phyloP scores from a whole-genome alignment of 2,329 filamentous ascomycete species.

The Ophiostoma sp. region DNA sequence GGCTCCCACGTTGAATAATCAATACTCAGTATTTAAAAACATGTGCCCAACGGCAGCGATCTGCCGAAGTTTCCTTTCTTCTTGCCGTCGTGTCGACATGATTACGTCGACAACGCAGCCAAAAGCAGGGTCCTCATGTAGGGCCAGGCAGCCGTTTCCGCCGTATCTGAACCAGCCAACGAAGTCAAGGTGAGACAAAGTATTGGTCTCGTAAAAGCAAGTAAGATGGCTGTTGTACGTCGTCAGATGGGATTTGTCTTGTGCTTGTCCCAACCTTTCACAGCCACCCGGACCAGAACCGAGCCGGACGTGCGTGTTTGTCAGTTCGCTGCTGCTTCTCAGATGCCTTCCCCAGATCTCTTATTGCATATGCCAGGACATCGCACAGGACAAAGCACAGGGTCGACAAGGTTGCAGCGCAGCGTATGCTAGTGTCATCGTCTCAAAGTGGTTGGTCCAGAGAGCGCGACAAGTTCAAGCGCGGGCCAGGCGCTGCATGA shows the following conservation, averaged over 20 bases:
- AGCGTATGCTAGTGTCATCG: neutral
- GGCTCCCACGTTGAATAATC: no score
- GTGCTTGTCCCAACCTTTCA: neutral
- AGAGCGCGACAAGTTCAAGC: neutral
- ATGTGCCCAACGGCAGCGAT: neutral
- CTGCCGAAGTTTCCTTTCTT: neutral
- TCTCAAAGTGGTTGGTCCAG: neutral
- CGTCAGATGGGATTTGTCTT: neutral
- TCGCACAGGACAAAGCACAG: neutral
- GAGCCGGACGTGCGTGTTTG: neutral
- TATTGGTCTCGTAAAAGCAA: neutral
- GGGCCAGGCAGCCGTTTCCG: neutral
- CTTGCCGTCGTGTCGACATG: neutral
- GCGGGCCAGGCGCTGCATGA: slow-evolving; percentile 15
- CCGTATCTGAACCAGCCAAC: neutral
- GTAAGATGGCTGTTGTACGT: neutral
- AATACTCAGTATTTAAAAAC: neutral
- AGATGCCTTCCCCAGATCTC: neutral
- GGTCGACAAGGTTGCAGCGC: neutral
- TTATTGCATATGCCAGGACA: neutral
- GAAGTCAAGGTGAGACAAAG: neutral
- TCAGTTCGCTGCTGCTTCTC: neutral
- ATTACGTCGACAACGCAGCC: neutral
- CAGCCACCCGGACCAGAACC: slow-evolving; percentile 7
- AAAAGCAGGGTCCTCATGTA: neutral